These are phyloP conservation scores for Saccharomycopsis sp. DNA, from an alignment of 805 yeast species.

Conservation along the genomic window DNA sequence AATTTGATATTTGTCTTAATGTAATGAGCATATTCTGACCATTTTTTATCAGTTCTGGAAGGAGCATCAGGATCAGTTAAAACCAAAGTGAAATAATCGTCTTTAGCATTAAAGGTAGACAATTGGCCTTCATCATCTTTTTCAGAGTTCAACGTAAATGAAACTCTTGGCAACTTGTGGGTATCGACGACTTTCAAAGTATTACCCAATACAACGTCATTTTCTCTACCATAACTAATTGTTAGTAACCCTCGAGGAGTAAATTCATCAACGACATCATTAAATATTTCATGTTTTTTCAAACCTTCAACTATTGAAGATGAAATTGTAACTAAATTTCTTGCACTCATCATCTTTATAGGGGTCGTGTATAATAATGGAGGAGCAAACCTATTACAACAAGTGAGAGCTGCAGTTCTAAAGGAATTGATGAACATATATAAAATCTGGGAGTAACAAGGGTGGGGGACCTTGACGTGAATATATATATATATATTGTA, in stretches of 20 bases:
- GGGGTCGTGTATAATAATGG: too few species aligned
- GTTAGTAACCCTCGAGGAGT: slow-evolving; percentile 39
- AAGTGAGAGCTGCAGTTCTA: too few species aligned
- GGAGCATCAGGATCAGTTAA: slow-evolving; percentile 96
- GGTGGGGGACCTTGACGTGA: too few species aligned
- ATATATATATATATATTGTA: too few species aligned
- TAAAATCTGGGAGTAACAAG: too few species aligned
- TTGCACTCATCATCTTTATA: slow-evolving; percentile 17
- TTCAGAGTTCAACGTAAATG: slow-evolving; percentile 51
- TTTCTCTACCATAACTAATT: slow-evolving; percentile 50
- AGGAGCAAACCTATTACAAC: too few species aligned
- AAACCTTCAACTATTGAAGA: slow-evolving; percentile 32
- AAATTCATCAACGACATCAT: slow-evolving; percentile 34
- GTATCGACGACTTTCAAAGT: slow-evolving; percentile 57
- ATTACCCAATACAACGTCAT: slow-evolving; percentile 76
- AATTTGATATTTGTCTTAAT: slow-evolving; percentile 49
- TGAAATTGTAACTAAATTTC: slow-evolving; percentile 24
- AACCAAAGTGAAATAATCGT: slow-evolving; percentile 54
- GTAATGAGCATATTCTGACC: slow-evolving; percentile 86
- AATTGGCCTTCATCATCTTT: slow-evolving; percentile 3
- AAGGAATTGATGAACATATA: too few species aligned
- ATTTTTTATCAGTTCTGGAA: slow-evolving; percentile 67
- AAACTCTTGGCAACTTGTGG: slow-evolving; percentile 58
- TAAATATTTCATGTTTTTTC: slow-evolving; percentile 35
- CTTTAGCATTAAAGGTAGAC: slow-evolving; percentile 14